Base-by-base conservation (phyloP, 2,329 filamentous ascomycete species). In the Hymenoscyphus linearis region DNA sequence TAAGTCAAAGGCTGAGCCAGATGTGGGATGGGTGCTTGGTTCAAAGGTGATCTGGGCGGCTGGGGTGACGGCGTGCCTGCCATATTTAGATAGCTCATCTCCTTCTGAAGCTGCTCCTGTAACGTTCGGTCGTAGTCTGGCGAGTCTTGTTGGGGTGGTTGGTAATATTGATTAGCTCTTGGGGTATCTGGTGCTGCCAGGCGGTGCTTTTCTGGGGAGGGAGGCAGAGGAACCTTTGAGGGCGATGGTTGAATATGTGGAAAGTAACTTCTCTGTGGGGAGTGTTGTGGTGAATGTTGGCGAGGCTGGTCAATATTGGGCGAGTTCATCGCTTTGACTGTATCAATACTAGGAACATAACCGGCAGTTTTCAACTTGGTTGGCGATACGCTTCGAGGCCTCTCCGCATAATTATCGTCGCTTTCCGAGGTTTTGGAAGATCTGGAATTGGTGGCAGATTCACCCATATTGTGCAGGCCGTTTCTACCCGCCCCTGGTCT, bases 391-490 rank as follows among this genome's bases (percentile, higher is more conserved):
- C 80, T 80, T 58, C 82, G 76, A 50, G 78, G 76, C 55, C 76
- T 76, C 64, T 85, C 83, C 52, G 78, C 80, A 55, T 81, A 82
- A 67, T 84, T 79, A 9, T 78, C 78, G 16, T 74, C 70, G 14
- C 71, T 76, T 27, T 85, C 83, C 16, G 79, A 71, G 1, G 80
- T 78, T 53, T 80, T 77, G 13, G 84, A 78, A 36, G 84, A 81
- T 61, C 92, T 83, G 18, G 89, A 85, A 73, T 96, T 96, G 18
- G 89, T 87, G 13, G 88, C 88, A 35, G 89, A 88, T 63, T 93
- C 90, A 66, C 90, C 92, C 86, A 96, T 85, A 0, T 86, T 80
- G 67, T 88, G 82, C 55, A 90, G 78, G 2, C 87, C 87, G 0
- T 81, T 80, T 54, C 85, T 77, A 53, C 84, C 72, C 6, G n/a